Evolutionary conservation across 2,329 filamentous ascomycete species (phyloP).

Genomic region (Didymella sp.): DNA sequence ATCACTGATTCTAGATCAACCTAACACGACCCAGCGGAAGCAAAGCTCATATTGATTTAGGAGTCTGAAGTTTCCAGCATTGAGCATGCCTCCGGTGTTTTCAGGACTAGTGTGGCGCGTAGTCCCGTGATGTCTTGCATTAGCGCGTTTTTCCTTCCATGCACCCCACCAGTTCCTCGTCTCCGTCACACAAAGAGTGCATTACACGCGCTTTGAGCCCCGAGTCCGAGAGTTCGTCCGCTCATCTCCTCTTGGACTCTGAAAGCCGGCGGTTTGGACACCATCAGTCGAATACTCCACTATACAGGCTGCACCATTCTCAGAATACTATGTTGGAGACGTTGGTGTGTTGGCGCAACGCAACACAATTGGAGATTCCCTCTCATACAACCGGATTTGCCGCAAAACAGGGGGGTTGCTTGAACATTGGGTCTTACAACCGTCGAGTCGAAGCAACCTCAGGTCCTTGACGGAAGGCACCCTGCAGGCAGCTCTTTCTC

Average conservation of each 20-base stretch:
- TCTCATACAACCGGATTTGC: too few relatives aligned
- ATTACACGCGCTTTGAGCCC: background rate
- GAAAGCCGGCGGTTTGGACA: background rate
- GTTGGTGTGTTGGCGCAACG: too few relatives aligned
- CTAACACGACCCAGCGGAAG: background rate
- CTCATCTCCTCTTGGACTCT: background rate
- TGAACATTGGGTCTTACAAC: too few relatives aligned
- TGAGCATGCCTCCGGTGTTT: background rate
- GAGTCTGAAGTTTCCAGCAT: too few relatives aligned
- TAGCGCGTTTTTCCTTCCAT: slow-evolving; percentile 30
- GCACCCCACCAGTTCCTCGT: slow-evolving; percentile 21
- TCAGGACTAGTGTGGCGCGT: slow-evolving; percentile 21
- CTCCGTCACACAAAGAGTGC: slow-evolving; percentile 3
- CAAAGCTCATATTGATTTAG: too few relatives aligned
- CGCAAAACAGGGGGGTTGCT: too few relatives aligned
- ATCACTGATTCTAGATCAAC: background rate
- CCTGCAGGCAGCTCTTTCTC: too few relatives aligned
- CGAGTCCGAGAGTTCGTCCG: background rate
- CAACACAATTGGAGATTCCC: too few relatives aligned
- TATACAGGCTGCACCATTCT: background rate
- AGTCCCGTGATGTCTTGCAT: slow-evolving; percentile 38
- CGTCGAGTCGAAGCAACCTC: too few relatives aligned
- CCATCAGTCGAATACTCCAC: background rate
- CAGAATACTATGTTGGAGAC: background rate
- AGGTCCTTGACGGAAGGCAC: too few relatives aligned